Evolutionary conservation across 1,139 yeast species (phyloP).

Genomic region (Hansenula lynferdii): DNA sequence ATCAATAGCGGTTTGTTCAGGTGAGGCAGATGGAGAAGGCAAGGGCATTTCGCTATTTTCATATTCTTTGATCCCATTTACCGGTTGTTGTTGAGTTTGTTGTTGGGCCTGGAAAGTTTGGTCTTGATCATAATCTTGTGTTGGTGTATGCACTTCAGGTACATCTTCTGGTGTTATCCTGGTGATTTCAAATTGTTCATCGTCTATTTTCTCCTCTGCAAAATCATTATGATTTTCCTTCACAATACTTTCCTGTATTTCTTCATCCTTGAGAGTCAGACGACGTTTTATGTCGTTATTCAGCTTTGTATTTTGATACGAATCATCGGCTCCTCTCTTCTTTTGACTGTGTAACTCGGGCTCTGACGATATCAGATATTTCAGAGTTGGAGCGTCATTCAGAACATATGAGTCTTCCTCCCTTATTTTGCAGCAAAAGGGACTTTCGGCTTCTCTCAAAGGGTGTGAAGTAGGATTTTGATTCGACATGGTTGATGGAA

Average conservation of each 20-base stretch:
- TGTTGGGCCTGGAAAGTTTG: neutral
- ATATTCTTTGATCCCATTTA: constrained; percentile 1
- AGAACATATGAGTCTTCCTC: constrained; percentile 10
- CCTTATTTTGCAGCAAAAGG: constrained; percentile 15
- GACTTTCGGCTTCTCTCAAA: constrained; percentile 12
- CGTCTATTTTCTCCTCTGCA: neutral
- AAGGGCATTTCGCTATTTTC: constrained; percentile 39
- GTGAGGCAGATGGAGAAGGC: constrained; percentile 70
- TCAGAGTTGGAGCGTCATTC: constrained; percentile 6
- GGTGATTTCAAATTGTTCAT: neutral
- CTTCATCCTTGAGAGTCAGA: constrained; percentile 12
- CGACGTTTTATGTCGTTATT: constrained; percentile 16
- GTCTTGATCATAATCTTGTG: neutral
- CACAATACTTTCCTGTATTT: constrained; percentile 1
- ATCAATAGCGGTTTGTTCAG: constrained; percentile 36
- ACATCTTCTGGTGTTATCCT: neutral
- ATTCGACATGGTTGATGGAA: constrained; percentile 3
- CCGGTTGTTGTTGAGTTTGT: neutral
- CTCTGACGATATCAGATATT: constrained; percentile 3
- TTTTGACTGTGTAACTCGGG: constrained; percentile 6
- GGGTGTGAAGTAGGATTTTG: constrained; percentile 19
- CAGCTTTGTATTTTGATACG: constrained; percentile 2
- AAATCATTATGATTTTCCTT: neutral
- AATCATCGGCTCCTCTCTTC: constrained; percentile 15
- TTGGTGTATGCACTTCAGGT: neutral